Evolutionary conservation across 257 asterid species (phyloP).

Genomic region (Nicotiana tabacum): DNA sequence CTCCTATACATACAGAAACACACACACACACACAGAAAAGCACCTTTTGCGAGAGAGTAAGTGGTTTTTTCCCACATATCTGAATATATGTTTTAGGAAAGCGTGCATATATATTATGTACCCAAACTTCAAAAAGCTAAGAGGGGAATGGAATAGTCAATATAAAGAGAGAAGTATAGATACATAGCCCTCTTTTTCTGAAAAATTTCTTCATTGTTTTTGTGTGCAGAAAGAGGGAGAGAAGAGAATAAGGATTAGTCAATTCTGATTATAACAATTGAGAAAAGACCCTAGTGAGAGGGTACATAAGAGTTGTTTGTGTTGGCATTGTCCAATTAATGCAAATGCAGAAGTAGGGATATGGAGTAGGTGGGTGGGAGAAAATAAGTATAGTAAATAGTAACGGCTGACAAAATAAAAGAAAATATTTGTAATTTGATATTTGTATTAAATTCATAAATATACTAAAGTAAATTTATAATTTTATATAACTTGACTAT

Average conservation of each 20-base stretch:
- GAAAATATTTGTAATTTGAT: too few species aligned
- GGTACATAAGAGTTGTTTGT: conserved; percentile 10
- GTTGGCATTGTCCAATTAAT: conserved; percentile 14
- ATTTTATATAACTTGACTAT: too few species aligned
- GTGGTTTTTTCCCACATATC: not conserved
- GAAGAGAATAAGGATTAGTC: conserved; percentile 12
- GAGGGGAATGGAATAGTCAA: conserved; percentile 3
- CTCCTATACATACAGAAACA: not conserved
- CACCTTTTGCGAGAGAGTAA: conserved; percentile 16
- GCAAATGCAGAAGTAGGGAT: not conserved
- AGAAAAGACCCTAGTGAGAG: not conserved
- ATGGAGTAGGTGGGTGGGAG: not conserved
- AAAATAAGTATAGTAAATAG: not conserved
- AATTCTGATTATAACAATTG: conserved; percentile 51
- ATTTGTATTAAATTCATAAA: too few species aligned
- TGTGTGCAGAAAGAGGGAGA: not conserved
- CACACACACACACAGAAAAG: conserved; percentile 25
- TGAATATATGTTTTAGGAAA: not conserved
- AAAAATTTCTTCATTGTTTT: conserved; percentile 13
- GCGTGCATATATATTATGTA: not conserved
- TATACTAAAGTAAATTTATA: too few species aligned
- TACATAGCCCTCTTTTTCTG: not conserved
- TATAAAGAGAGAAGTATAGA: not conserved
- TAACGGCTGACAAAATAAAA: not conserved
- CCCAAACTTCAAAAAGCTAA: conserved; percentile 12